phyloP scores from a whole-genome alignment of 176 grass and related monocot species.

The Echinochloa phyllopogon region DNA sequence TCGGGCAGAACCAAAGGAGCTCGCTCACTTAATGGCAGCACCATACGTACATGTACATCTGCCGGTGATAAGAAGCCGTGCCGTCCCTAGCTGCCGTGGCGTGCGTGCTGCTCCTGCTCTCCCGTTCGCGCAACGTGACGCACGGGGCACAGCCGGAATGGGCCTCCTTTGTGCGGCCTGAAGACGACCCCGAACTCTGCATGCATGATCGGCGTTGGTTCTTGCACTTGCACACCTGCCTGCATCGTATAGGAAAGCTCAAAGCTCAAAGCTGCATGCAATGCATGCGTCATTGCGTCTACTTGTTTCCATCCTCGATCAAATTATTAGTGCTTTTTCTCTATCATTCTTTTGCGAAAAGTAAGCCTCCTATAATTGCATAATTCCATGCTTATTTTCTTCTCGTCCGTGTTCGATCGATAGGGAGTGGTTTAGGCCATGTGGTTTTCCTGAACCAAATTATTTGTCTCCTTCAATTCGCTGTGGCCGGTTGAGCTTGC shows the following conservation, averaged over 20 bases:
- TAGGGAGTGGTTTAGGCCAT: not conserved
- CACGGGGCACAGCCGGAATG: not conserved
- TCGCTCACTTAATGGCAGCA: constrained; percentile 15
- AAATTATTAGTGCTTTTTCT: not conserved
- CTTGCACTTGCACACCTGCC: no score
- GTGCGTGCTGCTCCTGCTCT: not conserved
- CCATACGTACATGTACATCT: not conserved
- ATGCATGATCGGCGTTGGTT: not conserved
- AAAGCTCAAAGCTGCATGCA: not conserved
- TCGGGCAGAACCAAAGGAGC: not conserved
- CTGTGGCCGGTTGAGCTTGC: not conserved
- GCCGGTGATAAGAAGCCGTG: not conserved
- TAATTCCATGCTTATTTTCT: not conserved
- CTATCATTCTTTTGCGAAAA: not conserved
- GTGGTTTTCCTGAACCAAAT: not conserved
- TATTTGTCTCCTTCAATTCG: not conserved
- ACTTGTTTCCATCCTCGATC: not conserved
- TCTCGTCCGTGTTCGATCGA: not conserved
- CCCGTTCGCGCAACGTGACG: not conserved
- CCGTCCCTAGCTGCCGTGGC: not conserved
- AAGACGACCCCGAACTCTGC: not conserved
- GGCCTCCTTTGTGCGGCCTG: not conserved
- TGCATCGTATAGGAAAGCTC: not conserved
- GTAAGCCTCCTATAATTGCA: not conserved
- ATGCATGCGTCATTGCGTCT: constrained; percentile 2